Conservation (phyloP, 176 grass and related monocot genomes). For the Ensete glaucum region DNA sequence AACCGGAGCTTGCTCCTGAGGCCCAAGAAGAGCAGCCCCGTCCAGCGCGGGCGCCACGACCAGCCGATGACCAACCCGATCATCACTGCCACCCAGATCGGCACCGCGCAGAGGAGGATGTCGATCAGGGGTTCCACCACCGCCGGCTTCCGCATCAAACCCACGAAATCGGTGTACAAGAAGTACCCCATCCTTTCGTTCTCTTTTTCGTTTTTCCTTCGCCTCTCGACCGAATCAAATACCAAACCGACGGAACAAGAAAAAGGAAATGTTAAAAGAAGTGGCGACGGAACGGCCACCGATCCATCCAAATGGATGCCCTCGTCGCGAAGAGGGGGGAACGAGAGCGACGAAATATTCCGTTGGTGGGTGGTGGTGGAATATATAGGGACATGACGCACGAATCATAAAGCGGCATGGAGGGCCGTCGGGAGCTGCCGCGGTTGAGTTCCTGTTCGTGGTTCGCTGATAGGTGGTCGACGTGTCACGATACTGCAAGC, state of each 20-base stretch:
- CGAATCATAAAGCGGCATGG: no score
- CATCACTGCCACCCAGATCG: constrained; percentile 99
- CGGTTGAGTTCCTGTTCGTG: no score
- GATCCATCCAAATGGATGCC: background rate
- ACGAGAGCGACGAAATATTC: background rate
- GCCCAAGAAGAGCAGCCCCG: constrained; percentile 83
- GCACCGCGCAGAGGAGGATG: constrained; percentile 73
- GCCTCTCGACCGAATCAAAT: background rate
- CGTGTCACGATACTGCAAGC: no score
- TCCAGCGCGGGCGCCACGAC: constrained; percentile 92
- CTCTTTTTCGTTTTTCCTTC: background rate
- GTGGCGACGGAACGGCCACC: background rate
- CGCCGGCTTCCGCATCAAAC: constrained; percentile 47
- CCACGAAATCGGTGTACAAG: constrained; percentile 47
- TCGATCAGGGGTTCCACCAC: constrained; percentile 78
- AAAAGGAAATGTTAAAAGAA: background rate
- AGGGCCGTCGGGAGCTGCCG: no score
- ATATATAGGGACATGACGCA: no score
- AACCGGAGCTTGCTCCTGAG: constrained; percentile 56
- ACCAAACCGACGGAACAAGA: no score
- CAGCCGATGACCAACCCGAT: constrained; percentile 79
- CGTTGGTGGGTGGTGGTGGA: no score
- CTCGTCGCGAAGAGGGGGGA: background rate
- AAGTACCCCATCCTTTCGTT: constrained; percentile 47
- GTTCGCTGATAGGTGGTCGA: no score